Percentiles rank a stretch among this genome's conserved stretches.
These are phyloP conservation scores for Skeletonema grethae DNA, from an alignment of 108 stramenopile species.

Conservation along the genomic window DNA sequence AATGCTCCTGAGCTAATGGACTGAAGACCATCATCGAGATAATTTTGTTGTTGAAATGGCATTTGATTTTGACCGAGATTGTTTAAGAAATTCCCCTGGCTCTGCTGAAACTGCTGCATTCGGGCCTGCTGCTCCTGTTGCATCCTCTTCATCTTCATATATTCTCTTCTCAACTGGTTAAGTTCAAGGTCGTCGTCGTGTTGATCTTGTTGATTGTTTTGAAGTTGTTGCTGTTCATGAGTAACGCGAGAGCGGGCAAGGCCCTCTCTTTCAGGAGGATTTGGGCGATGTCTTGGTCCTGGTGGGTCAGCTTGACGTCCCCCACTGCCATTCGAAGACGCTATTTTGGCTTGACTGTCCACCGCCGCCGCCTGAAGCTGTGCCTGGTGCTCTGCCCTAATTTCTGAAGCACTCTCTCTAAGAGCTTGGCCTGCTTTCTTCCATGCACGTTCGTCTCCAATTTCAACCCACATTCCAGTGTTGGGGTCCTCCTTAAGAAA, in stretches of 20 bases:
- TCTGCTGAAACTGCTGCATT: constrained; percentile 16
- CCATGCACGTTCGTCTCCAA: constrained; percentile 85
- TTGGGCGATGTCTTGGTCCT: constrained; percentile 20
- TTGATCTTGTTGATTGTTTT: not conserved
- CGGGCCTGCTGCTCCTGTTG: constrained; percentile 12
- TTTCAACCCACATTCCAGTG: constrained; percentile 77
- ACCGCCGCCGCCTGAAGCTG: constrained; percentile 37
- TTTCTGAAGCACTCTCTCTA: constrained; percentile 80
- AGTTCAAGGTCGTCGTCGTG: constrained; percentile 18
- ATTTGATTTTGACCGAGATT: not conserved
- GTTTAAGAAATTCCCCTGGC: not conserved
- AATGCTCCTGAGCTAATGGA: not conserved
- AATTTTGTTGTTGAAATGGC: not conserved
- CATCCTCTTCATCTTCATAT: constrained; percentile 20
- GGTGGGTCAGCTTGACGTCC: constrained; percentile 22
- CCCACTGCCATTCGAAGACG: constrained; percentile 17
- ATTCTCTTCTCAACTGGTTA: constrained; percentile 19
- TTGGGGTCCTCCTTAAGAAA: constrained; percentile 83
- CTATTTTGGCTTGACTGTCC: not conserved
- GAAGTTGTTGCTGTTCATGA: not conserved
- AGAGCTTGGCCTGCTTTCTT: constrained; percentile 89
- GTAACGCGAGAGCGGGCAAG: constrained; percentile 10
- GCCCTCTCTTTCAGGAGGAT: constrained; percentile 22
- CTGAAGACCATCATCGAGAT: not conserved
- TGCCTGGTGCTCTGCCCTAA: constrained; percentile 55